phyloP scores from a whole-genome alignment of 805 yeast species.

The Candida maesae region DNA sequence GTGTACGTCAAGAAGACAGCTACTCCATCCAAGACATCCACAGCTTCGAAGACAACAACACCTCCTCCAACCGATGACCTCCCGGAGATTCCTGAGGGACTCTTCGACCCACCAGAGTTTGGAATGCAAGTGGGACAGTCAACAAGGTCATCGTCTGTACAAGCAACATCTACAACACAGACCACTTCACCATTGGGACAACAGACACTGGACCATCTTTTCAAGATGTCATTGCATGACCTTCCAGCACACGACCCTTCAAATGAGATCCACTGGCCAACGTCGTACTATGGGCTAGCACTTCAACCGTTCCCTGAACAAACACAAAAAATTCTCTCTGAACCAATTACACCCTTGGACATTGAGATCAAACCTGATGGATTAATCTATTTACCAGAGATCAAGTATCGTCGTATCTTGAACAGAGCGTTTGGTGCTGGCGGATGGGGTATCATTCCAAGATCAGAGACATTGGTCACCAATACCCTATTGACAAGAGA shows the following conservation, averaged over 20 bases:
- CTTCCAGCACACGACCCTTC: slow-evolving; percentile 15
- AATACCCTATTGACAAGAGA: slow-evolving; percentile 79
- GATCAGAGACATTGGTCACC: slow-evolving; percentile 79
- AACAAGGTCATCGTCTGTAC: slow-evolving; percentile 3
- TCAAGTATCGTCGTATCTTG: slow-evolving; percentile 85
- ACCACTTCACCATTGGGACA: slow-evolving; percentile 14
- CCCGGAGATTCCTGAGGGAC: slow-evolving; percentile 6
- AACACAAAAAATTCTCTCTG: slow-evolving; percentile 55
- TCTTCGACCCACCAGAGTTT: slow-evolving; percentile 24
- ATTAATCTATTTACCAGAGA: slow-evolving; percentile 85
- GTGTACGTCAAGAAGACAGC: slow-evolving; percentile 3
- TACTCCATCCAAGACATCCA: not conserved
- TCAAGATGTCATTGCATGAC: slow-evolving; percentile 22
- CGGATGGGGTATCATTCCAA: slow-evolving; percentile 96
- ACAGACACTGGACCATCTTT: slow-evolving; percentile 17
- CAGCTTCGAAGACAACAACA: slow-evolving; percentile 2
- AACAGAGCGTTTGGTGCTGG: slow-evolving; percentile 97
- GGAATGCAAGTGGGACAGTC: slow-evolving; percentile 23
- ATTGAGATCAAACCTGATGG: slow-evolving; percentile 97
- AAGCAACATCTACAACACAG: not conserved
- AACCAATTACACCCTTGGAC: slow-evolving; percentile 63
- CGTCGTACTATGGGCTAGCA: slow-evolving; percentile 84
- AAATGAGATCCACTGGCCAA: slow-evolving; percentile 65
- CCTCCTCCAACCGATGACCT: not conserved
- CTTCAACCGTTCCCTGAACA: slow-evolving; percentile 65